Percentiles rank a stretch among this genome's conserved stretches.
phyloP scores from a whole-genome alignment of 306 rosid genomes.

The Malus fusca region DNA sequence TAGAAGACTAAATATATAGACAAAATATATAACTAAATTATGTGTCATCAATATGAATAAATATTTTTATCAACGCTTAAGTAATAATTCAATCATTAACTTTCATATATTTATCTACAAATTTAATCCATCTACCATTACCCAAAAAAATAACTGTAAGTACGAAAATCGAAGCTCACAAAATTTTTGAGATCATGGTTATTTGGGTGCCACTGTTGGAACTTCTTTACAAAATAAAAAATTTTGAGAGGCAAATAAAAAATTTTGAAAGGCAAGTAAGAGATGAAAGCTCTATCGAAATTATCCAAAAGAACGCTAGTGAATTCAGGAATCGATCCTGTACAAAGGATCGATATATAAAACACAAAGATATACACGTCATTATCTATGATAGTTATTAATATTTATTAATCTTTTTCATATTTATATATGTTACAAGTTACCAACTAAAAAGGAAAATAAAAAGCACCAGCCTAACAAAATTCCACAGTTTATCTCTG shows the following conservation, averaged over 20 bases:
- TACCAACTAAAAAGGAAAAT: constrained; percentile 6
- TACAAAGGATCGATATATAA: neutral
- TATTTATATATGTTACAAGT: constrained; percentile 3
- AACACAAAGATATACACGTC: neutral
- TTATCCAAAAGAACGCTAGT: neutral
- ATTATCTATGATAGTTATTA: neutral
- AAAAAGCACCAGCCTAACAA: constrained; percentile 29
- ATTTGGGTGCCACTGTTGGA: neutral
- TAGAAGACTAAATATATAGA: too few relatives aligned
- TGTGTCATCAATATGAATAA: too few relatives aligned
- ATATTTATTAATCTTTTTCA: neutral
- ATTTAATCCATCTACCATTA: too few relatives aligned
- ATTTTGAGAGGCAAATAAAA: too few relatives aligned
- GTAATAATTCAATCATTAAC: too few relatives aligned
- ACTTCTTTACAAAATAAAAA: too few relatives aligned
- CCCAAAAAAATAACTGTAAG: too few relatives aligned
- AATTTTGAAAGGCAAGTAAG: too few relatives aligned
- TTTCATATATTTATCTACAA: too few relatives aligned
- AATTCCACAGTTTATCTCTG: constrained; percentile 48
- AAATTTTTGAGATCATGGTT: too few relatives aligned
- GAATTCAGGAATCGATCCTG: neutral
- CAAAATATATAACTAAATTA: too few relatives aligned
- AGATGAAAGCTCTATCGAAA: neutral
- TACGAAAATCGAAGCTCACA: too few relatives aligned
- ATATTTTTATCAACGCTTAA: rapidly evolving